phyloP scores from a whole-genome alignment of 768 basidiomycete genomes.

The Serendipita indica region DNA sequence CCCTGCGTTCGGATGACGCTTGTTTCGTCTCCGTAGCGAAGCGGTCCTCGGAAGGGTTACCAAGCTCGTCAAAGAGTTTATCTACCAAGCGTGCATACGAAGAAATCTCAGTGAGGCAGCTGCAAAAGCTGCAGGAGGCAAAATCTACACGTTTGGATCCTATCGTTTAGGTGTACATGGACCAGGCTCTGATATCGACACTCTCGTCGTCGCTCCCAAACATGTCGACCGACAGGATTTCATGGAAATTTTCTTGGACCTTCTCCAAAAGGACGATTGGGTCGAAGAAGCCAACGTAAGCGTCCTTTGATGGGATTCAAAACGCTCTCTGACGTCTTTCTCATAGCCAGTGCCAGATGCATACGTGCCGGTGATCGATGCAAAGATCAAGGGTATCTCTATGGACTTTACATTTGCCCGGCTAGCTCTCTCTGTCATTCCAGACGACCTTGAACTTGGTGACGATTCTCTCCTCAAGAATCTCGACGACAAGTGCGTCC shows the following conservation, averaged over 20 bases:
- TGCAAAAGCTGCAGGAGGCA: conserved; percentile 82
- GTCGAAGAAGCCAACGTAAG: conserved; percentile 80
- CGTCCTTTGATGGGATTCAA: conserved; percentile 15
- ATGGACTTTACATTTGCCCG: conserved; percentile 92
- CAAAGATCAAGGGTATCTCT: conserved; percentile 81
- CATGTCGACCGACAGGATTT: conserved; percentile 94
- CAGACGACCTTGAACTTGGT: conserved; percentile 76
- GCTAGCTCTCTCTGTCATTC: conserved; percentile 71
- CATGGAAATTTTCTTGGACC: conserved; percentile 77
- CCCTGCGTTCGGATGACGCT: not conserved
- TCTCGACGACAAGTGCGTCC: conserved; percentile 84
- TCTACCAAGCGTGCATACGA: conserved; percentile 60
- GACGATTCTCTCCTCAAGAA: conserved; percentile 87
- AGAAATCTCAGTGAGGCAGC: conserved; percentile 78
- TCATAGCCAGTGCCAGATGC: conserved; percentile 87
- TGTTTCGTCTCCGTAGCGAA: conserved; percentile 43
- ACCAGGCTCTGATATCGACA: conserved; percentile 93
- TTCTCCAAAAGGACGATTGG: conserved; percentile 73
- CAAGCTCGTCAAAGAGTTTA: conserved; percentile 84
- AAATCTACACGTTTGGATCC: conserved; percentile 98
- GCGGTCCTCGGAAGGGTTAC: conserved; percentile 82
- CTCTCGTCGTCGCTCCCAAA: conserved; percentile 93
- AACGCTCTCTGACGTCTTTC: conserved; percentile 9
- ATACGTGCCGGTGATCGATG: conserved; percentile 88
- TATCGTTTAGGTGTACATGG: conserved; percentile 96